Conservation (phyloP, 257 asterid species). For the Penstemon newberryi region DNA sequence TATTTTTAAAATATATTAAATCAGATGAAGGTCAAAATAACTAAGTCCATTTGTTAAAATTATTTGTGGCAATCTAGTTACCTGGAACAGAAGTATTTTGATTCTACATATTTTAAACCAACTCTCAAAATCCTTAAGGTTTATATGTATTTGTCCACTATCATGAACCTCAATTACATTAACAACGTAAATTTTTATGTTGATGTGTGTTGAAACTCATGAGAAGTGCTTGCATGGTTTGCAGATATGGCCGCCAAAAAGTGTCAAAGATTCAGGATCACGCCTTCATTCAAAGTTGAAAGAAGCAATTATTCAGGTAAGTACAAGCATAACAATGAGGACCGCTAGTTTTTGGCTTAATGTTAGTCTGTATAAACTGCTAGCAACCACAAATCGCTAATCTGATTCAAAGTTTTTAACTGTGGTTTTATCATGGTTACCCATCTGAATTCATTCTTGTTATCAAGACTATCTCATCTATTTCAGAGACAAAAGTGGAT, state of each 20-base stretch:
- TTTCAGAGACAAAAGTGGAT: too few relatives aligned
- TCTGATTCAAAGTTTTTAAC: background rate
- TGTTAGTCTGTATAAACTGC: background rate
- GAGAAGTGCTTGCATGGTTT: constrained; percentile 21
- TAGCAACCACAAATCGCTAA: background rate
- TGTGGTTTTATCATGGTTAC: background rate
- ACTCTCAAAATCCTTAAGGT: constrained; percentile 8
- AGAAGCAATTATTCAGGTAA: constrained; percentile 88
- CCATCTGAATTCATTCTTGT: too few relatives aligned
- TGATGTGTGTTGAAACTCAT: constrained; percentile 19
- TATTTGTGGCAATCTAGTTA: background rate
- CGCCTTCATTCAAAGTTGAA: constrained; percentile 76
- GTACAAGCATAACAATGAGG: background rate
- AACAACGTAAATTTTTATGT: background rate
- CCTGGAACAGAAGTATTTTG: constrained; percentile 10
- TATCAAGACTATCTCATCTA: too few relatives aligned
- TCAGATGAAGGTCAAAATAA: background rate
- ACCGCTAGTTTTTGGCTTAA: background rate
- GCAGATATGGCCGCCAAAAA: constrained; percentile 99
- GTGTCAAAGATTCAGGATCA: constrained; percentile 88
- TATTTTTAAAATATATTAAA: background rate
- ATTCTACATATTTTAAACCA: background rate
- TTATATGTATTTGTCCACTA: constrained; percentile 6
- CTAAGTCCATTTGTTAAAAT: constrained; percentile 3
- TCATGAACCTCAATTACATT: constrained; percentile 15